Percentiles rank a stretch among this genome's conserved stretches.
These are phyloP conservation scores for Rhodofomes roseus DNA, from an alignment of 1,284 basidiomycete species.

Conservation along the genomic window DNA sequence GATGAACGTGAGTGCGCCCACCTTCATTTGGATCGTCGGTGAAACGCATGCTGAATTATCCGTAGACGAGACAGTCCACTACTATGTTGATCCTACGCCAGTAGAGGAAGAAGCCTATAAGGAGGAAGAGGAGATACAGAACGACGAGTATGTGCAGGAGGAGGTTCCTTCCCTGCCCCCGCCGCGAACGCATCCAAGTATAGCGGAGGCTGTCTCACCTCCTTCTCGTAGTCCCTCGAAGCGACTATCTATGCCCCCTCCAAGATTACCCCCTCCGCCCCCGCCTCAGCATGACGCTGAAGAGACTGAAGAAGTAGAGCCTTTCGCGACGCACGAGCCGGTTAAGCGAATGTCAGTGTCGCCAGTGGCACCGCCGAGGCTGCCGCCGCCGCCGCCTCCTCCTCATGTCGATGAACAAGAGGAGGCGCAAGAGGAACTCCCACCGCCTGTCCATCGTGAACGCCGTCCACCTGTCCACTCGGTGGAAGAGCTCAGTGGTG, in stretches of 20 bases:
- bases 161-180: conserved; percentile 14
- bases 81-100: not conserved
- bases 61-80: not conserved
- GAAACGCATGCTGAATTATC: not conserved
- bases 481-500: not conserved
- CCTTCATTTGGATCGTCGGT: conserved; percentile 11
- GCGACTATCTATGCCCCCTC: not conserved
- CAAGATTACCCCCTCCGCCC: not conserved
- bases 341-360: not conserved
- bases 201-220: conserved; percentile 1
- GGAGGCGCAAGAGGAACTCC: not conserved
- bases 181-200: conserved; percentile 8
- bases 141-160: not conserved
- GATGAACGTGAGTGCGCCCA: not conserved
- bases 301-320: not conserved
- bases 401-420: not conserved
- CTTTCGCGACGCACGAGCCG: not conserved
- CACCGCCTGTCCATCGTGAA: conserved; percentile 3
- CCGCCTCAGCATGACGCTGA: not conserved
- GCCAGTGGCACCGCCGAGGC: not conserved
- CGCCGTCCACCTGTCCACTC: not conserved
- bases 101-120: conserved; percentile 2
- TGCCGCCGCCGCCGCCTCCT: not conserved
- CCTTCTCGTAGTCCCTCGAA: conserved; percentile 4
- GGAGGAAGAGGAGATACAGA: not conserved